Evolutionary conservation across 176 grass and related monocot species (phyloP), one percentile per base, ranked within the genome.

Genomic region (Pontederia paniculata): DNA sequence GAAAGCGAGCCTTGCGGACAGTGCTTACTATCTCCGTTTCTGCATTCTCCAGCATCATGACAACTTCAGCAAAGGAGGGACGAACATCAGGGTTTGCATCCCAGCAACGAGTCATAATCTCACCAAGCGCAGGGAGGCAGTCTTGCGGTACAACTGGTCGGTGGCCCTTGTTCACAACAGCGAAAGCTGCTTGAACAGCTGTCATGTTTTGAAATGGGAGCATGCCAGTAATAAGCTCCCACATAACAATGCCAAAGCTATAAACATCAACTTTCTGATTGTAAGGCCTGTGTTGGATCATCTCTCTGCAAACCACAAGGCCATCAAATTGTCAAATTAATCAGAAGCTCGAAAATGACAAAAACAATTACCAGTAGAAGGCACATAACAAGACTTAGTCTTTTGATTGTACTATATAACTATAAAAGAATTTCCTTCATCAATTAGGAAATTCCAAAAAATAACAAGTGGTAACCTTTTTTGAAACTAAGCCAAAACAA

Each of bases 261-360:
- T 89, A 89, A 0, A 89, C 81, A 48, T 89, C 81, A 7, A 89
- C 85, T 45, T 89, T 89, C 14, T 84, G 86, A 54, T 76, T 72
- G 50, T 89, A 89, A 21, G 86, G 86, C 73, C 86, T 84, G 59
- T 89, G 86, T 67, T 89, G 86, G 67, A 84, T 89, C 86, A 89
- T 89, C 67, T 89, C 86, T 66, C 86, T 84, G 74, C 63, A 66
- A 18, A 4, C 2, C 46, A 37, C n/a, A 58, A 42, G 44, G 28
- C 12, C 11, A 41, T 44, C 22, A 44, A 57, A 57, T 43, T 28
- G 43, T 42, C 48, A 71, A 23, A 31, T 45, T 25, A 0, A 3
- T 2, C 2, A 63, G 10, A 11, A 55, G 23, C 41, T 51, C 21
- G 9, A 55, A 23, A 18, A 21, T 19, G 14, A 55, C 11, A 23